Percentiles rank a stretch among this genome's conserved stretches.
Evolutionary conservation across 371 early-diverging fungal genomes (phyloP).

Genomic region (Dinochytrium kinnereticum): DNA sequence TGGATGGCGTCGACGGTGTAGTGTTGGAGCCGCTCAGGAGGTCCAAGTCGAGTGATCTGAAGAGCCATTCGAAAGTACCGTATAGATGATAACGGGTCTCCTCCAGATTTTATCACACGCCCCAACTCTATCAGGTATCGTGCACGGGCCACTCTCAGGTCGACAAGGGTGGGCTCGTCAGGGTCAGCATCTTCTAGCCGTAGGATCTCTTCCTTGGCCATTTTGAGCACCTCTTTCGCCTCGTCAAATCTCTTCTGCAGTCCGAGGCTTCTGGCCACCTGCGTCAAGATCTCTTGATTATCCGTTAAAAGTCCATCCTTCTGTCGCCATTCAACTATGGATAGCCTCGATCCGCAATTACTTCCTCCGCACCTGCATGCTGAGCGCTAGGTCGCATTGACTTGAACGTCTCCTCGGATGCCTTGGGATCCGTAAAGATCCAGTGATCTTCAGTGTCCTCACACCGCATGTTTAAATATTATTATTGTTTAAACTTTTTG

Average conservation of each 20-base stretch:
- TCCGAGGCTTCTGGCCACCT: constrained; percentile 19
- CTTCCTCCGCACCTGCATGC: constrained; percentile 7
- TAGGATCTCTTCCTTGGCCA: constrained; percentile 1
- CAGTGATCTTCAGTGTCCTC: not conserved
- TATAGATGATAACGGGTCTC: constrained; percentile 4
- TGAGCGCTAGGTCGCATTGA: not conserved
- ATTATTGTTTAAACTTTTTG: no score
- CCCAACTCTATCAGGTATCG: constrained; percentile 20
- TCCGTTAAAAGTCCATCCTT: not conserved
- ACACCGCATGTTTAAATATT: not conserved
- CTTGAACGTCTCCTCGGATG: constrained; percentile 1
- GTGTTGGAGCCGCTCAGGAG: not conserved
- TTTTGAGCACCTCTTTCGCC: not conserved
- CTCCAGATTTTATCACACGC: constrained; percentile 1
- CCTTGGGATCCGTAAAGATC: not conserved
- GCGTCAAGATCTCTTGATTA: constrained; percentile 18
- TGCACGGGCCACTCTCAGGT: constrained; percentile 3
- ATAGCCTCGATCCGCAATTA: not conserved
- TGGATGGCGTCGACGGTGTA: constrained; percentile 19
- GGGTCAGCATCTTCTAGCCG: not conserved
- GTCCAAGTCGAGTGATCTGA: constrained; percentile 1
- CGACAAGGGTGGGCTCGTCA: not conserved
- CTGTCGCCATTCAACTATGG: not conserved
- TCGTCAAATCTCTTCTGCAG: constrained; percentile 20
- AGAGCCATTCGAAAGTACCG: constrained; percentile 16